Evolutionary conservation across 2,329 filamentous ascomycete genomes (phyloP).

Genomic region (Thermomyces lanuginosus): DNA sequence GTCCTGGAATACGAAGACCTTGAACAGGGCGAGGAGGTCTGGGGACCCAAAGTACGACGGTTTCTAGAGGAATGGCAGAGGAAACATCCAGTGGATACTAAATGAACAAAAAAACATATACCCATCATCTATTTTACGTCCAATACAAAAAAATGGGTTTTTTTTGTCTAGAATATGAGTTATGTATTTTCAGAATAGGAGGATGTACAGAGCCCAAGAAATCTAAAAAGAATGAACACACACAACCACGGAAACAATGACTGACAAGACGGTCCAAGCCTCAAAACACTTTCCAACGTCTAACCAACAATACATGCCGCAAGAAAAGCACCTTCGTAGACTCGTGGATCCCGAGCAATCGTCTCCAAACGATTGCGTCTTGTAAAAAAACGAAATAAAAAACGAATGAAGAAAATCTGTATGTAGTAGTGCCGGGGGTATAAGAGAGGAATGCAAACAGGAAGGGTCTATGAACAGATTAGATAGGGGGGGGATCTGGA

Average conservation of each 20-base stretch:
- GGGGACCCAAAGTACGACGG: constrained; percentile 56
- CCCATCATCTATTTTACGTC: too few relatives aligned
- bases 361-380: constrained; percentile 1
- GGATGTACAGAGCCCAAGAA: constrained; percentile 1
- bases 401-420: background rate
- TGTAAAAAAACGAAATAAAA: constrained; percentile 1
- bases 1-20: constrained; percentile 68
- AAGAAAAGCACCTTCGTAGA: too few relatives aligned
- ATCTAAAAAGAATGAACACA: background rate
- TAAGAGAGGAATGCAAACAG: constrained; percentile 2
- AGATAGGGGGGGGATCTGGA: constrained; percentile 9
- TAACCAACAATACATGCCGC: too few relatives aligned
- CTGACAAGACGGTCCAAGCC: too few relatives aligned
- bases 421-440: constrained; percentile 1
- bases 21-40: constrained; percentile 58
- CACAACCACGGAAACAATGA: background rate
- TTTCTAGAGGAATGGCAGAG: constrained; percentile 39
- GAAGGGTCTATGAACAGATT: constrained; percentile 6
- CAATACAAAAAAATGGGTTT: background rate
- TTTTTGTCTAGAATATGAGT: constrained; percentile 2
- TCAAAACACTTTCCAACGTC: too few relatives aligned
- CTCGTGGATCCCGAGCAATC: too few relatives aligned
- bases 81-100: constrained; percentile 12
- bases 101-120: too few relatives aligned
- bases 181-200: constrained; percentile 1